Percentiles rank a stretch among this genome's conserved stretches.
Conservation (phyloP, 2,329 filamentous ascomycete species). For the Rhinocladiella similis region DNA sequence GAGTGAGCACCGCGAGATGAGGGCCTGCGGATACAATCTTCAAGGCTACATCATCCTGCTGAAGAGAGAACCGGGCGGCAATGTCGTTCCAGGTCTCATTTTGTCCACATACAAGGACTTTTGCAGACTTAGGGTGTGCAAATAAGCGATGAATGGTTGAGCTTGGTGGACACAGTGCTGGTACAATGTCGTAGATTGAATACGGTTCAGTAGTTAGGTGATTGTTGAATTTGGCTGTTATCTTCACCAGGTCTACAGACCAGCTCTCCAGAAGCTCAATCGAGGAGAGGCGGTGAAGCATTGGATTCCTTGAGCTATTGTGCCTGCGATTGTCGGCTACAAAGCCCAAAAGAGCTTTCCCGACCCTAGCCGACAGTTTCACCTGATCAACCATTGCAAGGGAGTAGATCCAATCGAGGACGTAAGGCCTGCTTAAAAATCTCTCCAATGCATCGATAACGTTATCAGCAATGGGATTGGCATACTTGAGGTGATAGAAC, state of each 20-base stretch:
- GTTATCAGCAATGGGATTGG: neutral
- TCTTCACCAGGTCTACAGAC: slow-evolving; percentile 38
- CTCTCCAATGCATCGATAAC: slow-evolving; percentile 6
- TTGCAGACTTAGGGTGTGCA: slow-evolving; percentile 7
- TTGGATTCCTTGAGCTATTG: slow-evolving; percentile 16
- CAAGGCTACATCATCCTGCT: slow-evolving; percentile 1
- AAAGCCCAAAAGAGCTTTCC: slow-evolving; percentile 28
- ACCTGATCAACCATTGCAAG: slow-evolving; percentile 31
- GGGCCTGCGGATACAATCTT: slow-evolving; percentile 16
- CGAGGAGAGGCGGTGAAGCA: slow-evolving; percentile 22
- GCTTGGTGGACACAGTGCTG: slow-evolving; percentile 41
- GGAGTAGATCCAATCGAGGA: slow-evolving; percentile 38
- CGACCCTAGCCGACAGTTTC: slow-evolving; percentile 31
- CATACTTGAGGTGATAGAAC: slow-evolving; percentile 20
- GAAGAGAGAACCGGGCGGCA: slow-evolving; percentile 7
- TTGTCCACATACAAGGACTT: slow-evolving; percentile 8
- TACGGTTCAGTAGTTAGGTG: slow-evolving; percentile 32
- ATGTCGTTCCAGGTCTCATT: slow-evolving; percentile 13
- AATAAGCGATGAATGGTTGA: slow-evolving; percentile 40
- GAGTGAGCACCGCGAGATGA: slow-evolving; percentile 30
- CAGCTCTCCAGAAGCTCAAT: slow-evolving; percentile 34
- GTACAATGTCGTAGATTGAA: slow-evolving; percentile 40
- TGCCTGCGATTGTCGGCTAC: slow-evolving; percentile 15
- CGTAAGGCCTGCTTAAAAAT: slow-evolving; percentile 20
- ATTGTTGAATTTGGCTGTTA: slow-evolving; percentile 39